These are phyloP conservation scores for Sistotremastrum suecicum DNA, from an alignment of 768 basidiomycete genomes.

Conservation along the genomic window DNA sequence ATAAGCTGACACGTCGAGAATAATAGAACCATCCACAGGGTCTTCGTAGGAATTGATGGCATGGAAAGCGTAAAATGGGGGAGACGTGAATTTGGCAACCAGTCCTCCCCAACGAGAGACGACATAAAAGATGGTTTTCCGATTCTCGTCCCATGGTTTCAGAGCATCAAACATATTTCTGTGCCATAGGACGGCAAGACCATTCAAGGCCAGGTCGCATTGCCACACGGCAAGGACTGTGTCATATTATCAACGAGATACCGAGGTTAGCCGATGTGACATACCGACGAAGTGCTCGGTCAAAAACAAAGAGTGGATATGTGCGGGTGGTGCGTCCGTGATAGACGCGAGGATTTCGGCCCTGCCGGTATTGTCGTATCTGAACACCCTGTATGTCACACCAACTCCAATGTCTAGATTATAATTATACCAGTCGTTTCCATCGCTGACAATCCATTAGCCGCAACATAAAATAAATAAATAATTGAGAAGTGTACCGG, in stretches of 20 bases:
- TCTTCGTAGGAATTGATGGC: conserved; percentile 26
- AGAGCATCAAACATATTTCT: conserved; percentile 20
- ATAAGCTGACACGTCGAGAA: conserved; percentile 24
- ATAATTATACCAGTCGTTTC: conserved; percentile 25
- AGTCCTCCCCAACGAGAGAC: conserved; percentile 22
- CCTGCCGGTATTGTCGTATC: conserved; percentile 13
- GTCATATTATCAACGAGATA: too few species aligned
- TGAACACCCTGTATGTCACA: conserved; percentile 19
- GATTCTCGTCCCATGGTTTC: conserved; percentile 14
- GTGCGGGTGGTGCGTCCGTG: conserved; percentile 22
- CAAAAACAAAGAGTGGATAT: conserved; percentile 24
- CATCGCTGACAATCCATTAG: conserved; percentile 1
- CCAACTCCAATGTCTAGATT: conserved; percentile 15
- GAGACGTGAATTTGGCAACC: conserved; percentile 21
- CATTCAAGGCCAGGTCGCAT: background rate
- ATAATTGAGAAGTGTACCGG: conserved; percentile 1
- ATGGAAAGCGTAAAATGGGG: conserved; percentile 27
- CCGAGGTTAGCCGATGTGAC: background rate
- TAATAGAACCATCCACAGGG: conserved; percentile 14
- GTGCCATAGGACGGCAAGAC: conserved; percentile 16
- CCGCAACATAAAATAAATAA: too few species aligned
- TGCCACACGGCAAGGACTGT: background rate
- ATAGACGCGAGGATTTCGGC: conserved; percentile 23
- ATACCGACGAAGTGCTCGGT: conserved; percentile 24
- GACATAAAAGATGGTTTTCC: conserved; percentile 21